Evolutionary conservation across 2,329 filamentous ascomycete species (phyloP), one percentile per base, ranked within the genome.

Genomic region (Penicillium rolfsii): DNA sequence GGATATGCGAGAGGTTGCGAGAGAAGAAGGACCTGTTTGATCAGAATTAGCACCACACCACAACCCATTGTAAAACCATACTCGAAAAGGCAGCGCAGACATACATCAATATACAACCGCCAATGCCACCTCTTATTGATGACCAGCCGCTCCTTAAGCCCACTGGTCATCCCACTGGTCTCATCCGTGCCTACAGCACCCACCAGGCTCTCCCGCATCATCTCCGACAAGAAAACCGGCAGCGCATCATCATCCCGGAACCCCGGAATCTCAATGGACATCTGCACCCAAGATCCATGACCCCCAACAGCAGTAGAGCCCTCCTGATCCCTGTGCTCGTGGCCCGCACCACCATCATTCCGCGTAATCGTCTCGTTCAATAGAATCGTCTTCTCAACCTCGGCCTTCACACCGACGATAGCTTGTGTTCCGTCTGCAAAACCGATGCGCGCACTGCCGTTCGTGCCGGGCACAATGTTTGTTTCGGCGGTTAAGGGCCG

Each of bases 361-460:
- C 73, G 73, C 58, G 81, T 81, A 57, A 70, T 71, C 22, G 74
- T 79, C 56, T 73, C 73, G 53, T 71, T 65, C 59, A 74, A 65
- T 54, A 77, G 62, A 62, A 70, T 67, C 35, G 89, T 92, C 80
- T 86, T 89, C 76, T 97, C 93, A 4, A 98, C 91, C 79, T 98
- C 94, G 0, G 91, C 93, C 80, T 98, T 99, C 63, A 97, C 89
- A 49, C 95, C 95, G 5, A 97, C 95, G 63, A 99, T 89, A 6
- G 95, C 95, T 78, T 99, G 95, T 1, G 93, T 96, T 54, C 95
- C 95, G 76, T 99, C 95, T 3, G 93, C 88, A 74, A 98, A 96
- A 67, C 94, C 96, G 50, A 99, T 90, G 36, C 96, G 87, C 61
- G 95, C 94, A 77, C 91, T 96, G 63, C 95, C 95, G 73, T 98